Base-by-base conservation (phyloP, 2,329 filamentous ascomycete species). In the Pseudocercospora crystallina region DNA sequence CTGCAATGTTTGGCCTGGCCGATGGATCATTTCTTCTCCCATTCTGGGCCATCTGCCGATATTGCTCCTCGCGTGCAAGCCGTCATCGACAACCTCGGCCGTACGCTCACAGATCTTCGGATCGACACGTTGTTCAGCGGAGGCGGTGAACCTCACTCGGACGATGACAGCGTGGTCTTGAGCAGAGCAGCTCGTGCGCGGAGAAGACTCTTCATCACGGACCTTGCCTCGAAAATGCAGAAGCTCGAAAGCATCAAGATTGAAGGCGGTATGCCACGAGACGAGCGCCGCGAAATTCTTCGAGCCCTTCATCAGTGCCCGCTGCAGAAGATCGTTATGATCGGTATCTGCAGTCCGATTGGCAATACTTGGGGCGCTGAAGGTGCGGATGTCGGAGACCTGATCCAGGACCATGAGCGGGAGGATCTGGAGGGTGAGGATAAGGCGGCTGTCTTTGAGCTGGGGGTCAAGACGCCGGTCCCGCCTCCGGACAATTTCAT, bases 1-100 rank as follows among this genome's bases (percentile, higher is more conserved):
- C 60, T 77, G 10, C 64, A 71, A 43, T 76, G 71, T 43, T 63
- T 77, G 11, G 72, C 71, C 4, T 77, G 74, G 74, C 74, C 74
- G 0, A 67, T 76, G 52, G 71, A 73, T 38, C 65, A 65, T n/a
- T 73, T 77, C 62, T 77, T 75, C 56, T 64, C 64, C 8, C 63
- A 68, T 30, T 40, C 33, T 2, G 59, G 56, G 11, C 54, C 63
- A 2, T 59, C 62, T 8, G n/a, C 58, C 12, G 62, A 66, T 3
- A 56, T 67, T 3, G 53, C 57, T 11, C 53, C 43, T 5, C 53
- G 66, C 15, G 59, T 65, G 2, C 49, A 59, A 2, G 47, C 44
- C 10, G 58, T 76, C 1, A 66, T 76, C 5, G 65, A 66, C 1
- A 71, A 70, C 47, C 63, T 77, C 1, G 68, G 67, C 1, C 65